Evolutionary conservation across 306 rosid genomes (phyloP).

Genomic region (Lagenaria siceraria): DNA sequence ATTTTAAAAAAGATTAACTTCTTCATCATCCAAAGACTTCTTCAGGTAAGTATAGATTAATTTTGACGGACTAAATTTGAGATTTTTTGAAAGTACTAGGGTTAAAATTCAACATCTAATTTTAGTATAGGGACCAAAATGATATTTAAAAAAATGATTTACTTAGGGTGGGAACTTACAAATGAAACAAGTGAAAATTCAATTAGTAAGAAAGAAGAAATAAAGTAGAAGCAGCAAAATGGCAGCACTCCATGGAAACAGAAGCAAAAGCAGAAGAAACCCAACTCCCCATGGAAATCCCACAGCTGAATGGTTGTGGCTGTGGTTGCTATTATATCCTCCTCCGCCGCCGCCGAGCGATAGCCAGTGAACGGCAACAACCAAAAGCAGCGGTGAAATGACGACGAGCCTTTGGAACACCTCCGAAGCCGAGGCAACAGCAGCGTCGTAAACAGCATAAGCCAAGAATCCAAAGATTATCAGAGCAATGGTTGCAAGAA

Average conservation of each 20-base stretch:
- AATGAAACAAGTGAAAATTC: background rate
- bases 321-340: background rate
- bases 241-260: constrained; percentile 5
- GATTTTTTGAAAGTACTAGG: too few species aligned
- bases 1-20: too few species aligned
- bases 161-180: background rate
- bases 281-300: background rate
- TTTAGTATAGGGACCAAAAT: too few species aligned
- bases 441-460: background rate
- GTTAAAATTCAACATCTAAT: too few species aligned
- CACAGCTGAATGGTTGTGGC: background rate
- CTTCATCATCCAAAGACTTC: too few species aligned
- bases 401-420: background rate
- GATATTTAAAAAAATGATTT: too few species aligned
- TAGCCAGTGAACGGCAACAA: background rate
- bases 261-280: background rate
- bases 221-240: background rate
- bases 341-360: background rate
- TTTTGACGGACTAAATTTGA: too few species aligned
- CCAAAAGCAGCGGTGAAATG: background rate
- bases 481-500: background rate
- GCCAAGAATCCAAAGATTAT: background rate
- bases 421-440: background rate
- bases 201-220: background rate
- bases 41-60: too few species aligned